These are phyloP conservation scores for Pyrenula aspistea DNA, from an alignment of 495 filamentous ascomycete species.

Conservation along the genomic window DNA sequence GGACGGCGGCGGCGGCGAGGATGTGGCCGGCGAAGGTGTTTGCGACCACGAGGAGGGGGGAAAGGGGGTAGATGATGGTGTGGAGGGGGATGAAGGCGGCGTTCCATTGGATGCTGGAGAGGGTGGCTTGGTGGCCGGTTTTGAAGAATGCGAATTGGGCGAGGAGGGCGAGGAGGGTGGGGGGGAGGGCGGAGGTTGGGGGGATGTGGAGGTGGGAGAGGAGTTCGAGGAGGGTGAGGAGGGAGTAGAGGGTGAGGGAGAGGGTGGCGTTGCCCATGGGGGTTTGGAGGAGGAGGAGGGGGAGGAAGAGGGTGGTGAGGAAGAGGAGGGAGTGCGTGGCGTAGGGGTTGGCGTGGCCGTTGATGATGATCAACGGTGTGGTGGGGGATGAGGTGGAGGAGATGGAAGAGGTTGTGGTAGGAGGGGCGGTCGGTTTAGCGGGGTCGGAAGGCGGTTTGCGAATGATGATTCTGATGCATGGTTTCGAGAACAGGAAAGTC, in stretches of 20 bases:
- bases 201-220: conserved; percentile 48
- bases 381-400: conserved; percentile 23
- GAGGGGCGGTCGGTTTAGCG: conserved; percentile 12
- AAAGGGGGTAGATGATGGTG: conserved; percentile 79
- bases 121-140: conserved; percentile 87
- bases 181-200: conserved; percentile 56
- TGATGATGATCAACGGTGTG: conserved; percentile 56
- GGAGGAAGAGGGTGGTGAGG: conserved; percentile 61
- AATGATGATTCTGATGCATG: conserved; percentile 51
- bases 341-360: conserved; percentile 85
- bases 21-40: conserved; percentile 90
- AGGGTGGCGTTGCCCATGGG: conserved; percentile 87
- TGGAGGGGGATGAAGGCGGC: conserved; percentile 84
- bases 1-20: conserved; percentile 63
- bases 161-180: conserved; percentile 70
- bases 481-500: conserved; percentile 63
- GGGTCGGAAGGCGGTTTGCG: conserved; percentile 14
- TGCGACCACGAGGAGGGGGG: conserved; percentile 63
- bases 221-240: conserved; percentile 79
- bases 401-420: conserved; percentile 6
- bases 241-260: conserved; percentile 67
- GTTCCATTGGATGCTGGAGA: conserved; percentile 91
- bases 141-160: conserved; percentile 95
- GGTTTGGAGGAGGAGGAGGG: conserved; percentile 73
- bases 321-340: conserved; percentile 85